Base-by-base conservation (phyloP, 2,329 filamentous ascomycete species). In the Cryphonectria parasitica region DNA sequence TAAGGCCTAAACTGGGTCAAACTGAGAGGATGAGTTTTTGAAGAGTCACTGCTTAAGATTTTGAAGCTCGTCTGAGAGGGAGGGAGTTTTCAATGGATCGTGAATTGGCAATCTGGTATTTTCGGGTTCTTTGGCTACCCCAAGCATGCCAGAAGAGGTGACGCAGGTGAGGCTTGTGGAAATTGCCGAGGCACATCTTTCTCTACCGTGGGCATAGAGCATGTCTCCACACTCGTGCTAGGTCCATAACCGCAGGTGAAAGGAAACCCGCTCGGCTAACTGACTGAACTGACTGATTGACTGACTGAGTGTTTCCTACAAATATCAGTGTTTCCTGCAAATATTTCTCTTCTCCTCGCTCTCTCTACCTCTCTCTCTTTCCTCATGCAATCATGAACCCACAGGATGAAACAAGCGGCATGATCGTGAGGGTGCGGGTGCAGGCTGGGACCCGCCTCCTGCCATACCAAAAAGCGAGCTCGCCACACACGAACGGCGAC, bases 131-230 rank as follows among this genome's bases (percentile, higher is more conserved):
- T 41, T 67, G 65, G 64, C 43, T 66, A 22, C 19, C 54, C 25
- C 11, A 58, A 17, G 15, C 54, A 19, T 34, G 54, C 34, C 28
- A 58, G 58, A 61, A 58, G 28, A n/a, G 19, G 45, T n/a, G 45
- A 49, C 22, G 45, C 8, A 39, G 36, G 36, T 36, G 31, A 54
- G 65, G 39, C 52, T 49, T 41, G 49, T 41, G 65, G 17, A 61
- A 34, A n/a, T 60, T 67, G 65, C 65, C 54, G 65, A 67, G 65
- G 65, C 52, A 60, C 28, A 60, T 25, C 28, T 28, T 56, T 36
- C 36, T 39, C 52, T 7, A 15, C 22, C 11, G 45, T 49, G 54
- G 54, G 13, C 13, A 31, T 31, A 34, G 54, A 31, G 54, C 13
- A 17, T 56, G 52, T 56, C 54, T 28, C 45, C 54, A 31, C 25